Evolutionary conservation across 768 basidiomycete genomes (phyloP).

Genomic region (Collybia mongolica): DNA sequence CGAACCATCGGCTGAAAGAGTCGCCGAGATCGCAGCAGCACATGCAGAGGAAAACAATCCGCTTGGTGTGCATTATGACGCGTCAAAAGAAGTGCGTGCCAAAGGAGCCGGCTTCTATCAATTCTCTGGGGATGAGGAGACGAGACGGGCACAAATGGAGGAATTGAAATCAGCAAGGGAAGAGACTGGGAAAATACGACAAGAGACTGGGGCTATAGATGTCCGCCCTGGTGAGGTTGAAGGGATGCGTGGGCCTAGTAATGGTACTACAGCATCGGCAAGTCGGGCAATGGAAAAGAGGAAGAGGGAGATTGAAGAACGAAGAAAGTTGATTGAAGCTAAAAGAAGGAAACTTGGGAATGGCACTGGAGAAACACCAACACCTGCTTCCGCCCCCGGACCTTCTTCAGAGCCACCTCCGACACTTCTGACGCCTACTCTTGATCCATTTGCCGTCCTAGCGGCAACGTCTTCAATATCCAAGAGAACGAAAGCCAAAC

Average conservation of each 20-base stretch:
- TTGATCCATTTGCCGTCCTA: constrained; percentile 51
- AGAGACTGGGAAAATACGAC: constrained; percentile 67
- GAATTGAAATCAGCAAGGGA: constrained; percentile 64
- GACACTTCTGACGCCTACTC: constrained; percentile 10
- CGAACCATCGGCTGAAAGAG: constrained; percentile 76
- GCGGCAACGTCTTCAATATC: constrained; percentile 34
- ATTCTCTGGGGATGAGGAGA: constrained; percentile 85
- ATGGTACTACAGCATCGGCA: constrained; percentile 23
- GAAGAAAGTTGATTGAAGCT: constrained; percentile 59
- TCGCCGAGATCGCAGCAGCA: constrained; percentile 71
- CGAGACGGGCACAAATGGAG: constrained; percentile 78
- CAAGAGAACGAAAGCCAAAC: constrained; percentile 19
- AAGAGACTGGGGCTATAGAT: constrained; percentile 61
- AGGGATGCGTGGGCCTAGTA: constrained; percentile 55
- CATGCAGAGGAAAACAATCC: constrained; percentile 73
- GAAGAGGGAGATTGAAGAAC: constrained; percentile 71
- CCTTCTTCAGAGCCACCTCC: background rate
- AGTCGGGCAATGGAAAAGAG: constrained; percentile 72
- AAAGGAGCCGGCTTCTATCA: constrained; percentile 92
- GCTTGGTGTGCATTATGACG: constrained; percentile 78
- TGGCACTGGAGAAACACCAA: constrained; percentile 8
- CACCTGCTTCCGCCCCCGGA: constrained; percentile 3
- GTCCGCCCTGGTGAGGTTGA: constrained; percentile 71
- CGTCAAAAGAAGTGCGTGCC: constrained; percentile 76
- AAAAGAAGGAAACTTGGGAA: constrained; percentile 55